Conservation (phyloP, 148 eudicot species). For the Chenopodium suecicum region DNA sequence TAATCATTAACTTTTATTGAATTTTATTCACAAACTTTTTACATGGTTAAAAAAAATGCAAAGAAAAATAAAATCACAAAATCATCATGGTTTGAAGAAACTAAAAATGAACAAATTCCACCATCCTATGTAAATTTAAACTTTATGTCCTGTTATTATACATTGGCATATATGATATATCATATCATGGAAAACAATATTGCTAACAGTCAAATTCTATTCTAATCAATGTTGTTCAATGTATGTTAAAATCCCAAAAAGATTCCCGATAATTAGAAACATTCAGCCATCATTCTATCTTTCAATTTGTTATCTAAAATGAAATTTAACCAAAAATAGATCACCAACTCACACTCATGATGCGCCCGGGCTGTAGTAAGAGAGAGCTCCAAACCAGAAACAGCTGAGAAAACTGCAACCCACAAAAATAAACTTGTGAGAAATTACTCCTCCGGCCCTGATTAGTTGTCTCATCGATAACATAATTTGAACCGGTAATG, state of each 20-base stretch:
- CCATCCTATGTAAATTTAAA: not conserved
- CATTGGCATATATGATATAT: not conserved
- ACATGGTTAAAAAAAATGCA: not conserved
- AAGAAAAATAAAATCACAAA: not conserved
- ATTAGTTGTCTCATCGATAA: too few relatives aligned
- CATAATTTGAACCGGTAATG: not conserved
- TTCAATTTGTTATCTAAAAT: not conserved
- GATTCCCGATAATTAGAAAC: not conserved
- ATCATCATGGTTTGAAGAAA: not conserved
- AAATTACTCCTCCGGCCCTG: not conserved
- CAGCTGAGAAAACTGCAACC: slow-evolving; percentile 34
- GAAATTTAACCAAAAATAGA: not conserved
- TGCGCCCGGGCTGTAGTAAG: slow-evolving; percentile 22
- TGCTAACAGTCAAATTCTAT: not conserved
- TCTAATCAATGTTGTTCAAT: not conserved
- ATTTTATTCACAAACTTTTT: slow-evolving; percentile 10
- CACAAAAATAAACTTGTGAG: not conserved
- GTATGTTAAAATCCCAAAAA: not conserved
- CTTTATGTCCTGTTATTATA: not conserved
- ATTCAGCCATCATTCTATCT: not conserved
- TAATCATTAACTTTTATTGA: slow-evolving; percentile 13
- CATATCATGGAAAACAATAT: not conserved
- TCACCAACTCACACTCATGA: slow-evolving; percentile 31
- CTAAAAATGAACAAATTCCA: not conserved
- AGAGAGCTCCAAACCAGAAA: slow-evolving; percentile 35